Base-by-base conservation (phyloP, 2,329 filamentous ascomycete genomes). In the Sclerotinia glacialis region DNA sequence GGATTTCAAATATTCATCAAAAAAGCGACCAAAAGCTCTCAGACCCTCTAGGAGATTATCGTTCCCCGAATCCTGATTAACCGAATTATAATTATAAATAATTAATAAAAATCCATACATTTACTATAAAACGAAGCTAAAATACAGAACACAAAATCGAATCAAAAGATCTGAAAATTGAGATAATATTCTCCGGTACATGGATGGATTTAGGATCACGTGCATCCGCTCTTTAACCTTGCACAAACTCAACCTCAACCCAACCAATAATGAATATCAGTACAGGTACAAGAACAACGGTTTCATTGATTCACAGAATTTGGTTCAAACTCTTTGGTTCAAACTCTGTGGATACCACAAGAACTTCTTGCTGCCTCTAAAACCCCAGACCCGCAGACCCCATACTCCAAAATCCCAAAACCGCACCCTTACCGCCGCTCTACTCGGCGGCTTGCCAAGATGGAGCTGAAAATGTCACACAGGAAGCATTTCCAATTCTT, bases 391-490 rank as follows among this genome's bases (percentile, higher is more conserved):
- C 56, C 44, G 44, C 44, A 47, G 37, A 37, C 52, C 44, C 56
- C 44, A 47, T 49, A 37, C 52, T 54, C 14, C 14, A 40, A 14
- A 40, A 40, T 5, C 21, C 28, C 28, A 34, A 34, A 34, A 37
- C 9, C 28, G 34, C 34, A 28, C 50, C 52, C 52, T 54, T 54
- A 54, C 31, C 18, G 7, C 14, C 18, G 7, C n/a, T 49, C 18
- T 65, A 26, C 52, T 14, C 40, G 62, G 31, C 34, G 44, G 28
- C 37, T 26, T 37, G 62, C 52, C 62, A 58, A 65, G 62, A 18
- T 58, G 14, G 44, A 65, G 62, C 62, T 65, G 62, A 65, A 54
- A 62, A 40, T 49, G 31, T n/a, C 16, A 40, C 46, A 62, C 59
- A 62, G 16, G 14, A 37, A 50, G 34, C 31, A 18, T 50, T n/a